Percentiles rank a stretch among this genome's conserved stretches.
phyloP scores from a whole-genome alignment of 495 filamentous ascomycete species.

The Aspergillus egyptiacus region DNA sequence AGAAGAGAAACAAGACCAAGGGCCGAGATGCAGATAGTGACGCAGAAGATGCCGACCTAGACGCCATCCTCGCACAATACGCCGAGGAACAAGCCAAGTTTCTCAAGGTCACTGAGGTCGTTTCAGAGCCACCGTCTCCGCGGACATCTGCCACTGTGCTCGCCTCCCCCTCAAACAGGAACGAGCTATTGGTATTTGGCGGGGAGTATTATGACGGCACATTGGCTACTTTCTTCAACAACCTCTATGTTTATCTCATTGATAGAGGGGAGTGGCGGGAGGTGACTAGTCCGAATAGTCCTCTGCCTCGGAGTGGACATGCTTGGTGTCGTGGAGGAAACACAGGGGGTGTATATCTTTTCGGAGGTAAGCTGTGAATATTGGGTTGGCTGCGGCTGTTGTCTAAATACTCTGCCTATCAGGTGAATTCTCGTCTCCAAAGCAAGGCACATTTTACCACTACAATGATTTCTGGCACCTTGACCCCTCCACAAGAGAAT shows the following conservation, averaged over 20 bases:
- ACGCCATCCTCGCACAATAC: conserved; percentile 94
- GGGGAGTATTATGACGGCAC: conserved; percentile 68
- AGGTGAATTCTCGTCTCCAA: conserved; percentile 67
- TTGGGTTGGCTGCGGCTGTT: background rate
- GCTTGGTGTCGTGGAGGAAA: conserved; percentile 87
- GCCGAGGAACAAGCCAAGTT: conserved; percentile 78
- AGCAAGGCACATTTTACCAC: conserved; percentile 98
- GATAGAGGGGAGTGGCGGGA: conserved; percentile 81
- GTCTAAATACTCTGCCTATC: conserved; percentile 32
- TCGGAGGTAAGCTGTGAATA: conserved; percentile 57
- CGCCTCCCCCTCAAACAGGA: conserved; percentile 75
- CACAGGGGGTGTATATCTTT: conserved; percentile 79
- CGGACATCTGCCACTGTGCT: conserved; percentile 74
- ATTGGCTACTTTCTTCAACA: conserved; percentile 59
- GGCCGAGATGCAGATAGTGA: conserved; percentile 64
- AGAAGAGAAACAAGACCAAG: conserved; percentile 64
- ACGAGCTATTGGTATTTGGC: conserved; percentile 88
- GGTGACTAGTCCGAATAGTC: conserved; percentile 85
- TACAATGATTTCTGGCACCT: conserved; percentile 98
- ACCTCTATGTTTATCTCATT: conserved; percentile 83
- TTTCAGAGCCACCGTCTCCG: conserved; percentile 68
- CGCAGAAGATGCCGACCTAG: conserved; percentile 87
- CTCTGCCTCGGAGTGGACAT: conserved; percentile 85
- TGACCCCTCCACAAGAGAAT: conserved; percentile 74
- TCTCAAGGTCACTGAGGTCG: conserved; percentile 81